Evolutionary conservation across 805 yeast species (phyloP).

Genomic region (Hyphopichia homilentoma): DNA sequence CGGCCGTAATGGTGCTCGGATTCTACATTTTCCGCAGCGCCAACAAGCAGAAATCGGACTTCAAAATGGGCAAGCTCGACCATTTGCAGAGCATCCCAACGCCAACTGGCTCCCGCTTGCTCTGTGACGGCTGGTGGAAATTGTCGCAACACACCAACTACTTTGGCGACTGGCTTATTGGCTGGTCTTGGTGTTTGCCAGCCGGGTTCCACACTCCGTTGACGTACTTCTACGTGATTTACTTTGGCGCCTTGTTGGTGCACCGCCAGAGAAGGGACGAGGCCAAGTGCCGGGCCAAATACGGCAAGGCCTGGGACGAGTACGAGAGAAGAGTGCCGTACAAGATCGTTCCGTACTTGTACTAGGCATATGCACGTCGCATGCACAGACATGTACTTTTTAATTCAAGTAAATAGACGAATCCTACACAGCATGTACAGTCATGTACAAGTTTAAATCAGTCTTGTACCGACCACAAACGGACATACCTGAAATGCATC

Average conservation of each 20-base stretch:
- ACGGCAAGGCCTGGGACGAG: constrained; percentile 81
- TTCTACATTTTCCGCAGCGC: constrained; percentile 80
- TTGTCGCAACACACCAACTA: constrained; percentile 89
- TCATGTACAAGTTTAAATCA: no score
- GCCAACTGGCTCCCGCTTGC: constrained; percentile 69
- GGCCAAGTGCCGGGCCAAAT: constrained; percentile 80
- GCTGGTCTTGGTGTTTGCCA: constrained; percentile 89
- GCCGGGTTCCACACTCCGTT: constrained; percentile 79
- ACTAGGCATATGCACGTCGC: no score
- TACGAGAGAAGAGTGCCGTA: constrained; percentile 82
- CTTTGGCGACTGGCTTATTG: constrained; percentile 91
- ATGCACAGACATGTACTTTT: no score
- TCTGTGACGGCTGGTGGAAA: constrained; percentile 97
- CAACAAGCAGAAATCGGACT: constrained; percentile 79
- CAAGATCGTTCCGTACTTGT: constrained; percentile 84
- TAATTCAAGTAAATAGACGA: no score
- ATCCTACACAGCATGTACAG: no score
- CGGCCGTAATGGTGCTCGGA: constrained; percentile 55
- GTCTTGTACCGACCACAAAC: no score
- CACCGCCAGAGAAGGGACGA: constrained; percentile 94
- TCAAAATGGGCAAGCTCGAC: constrained; percentile 71
- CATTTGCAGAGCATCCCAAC: constrained; percentile 66
- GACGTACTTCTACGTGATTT: constrained; percentile 83
- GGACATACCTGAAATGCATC: no score
- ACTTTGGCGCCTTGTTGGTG: constrained; percentile 75